Evolutionary conservation across 1,284 basidiomycete species (phyloP).

Genomic region (Porphyrellus sp.): DNA sequence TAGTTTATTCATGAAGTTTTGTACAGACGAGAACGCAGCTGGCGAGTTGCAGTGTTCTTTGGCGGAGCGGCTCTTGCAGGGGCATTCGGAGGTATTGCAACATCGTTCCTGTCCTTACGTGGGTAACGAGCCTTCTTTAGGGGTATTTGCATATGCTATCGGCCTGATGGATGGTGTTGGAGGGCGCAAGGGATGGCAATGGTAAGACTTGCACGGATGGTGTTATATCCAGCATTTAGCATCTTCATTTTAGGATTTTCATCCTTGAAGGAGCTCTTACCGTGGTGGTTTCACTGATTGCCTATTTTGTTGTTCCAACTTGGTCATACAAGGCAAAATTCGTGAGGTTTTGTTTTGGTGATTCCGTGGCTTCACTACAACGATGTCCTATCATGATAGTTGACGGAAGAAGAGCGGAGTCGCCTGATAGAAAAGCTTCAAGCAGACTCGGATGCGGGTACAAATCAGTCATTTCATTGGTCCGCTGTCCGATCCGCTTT

Average conservation of each 20-base stretch:
- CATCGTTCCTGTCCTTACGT: background rate
- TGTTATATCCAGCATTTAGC: background rate
- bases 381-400: conserved; percentile 32
- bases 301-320: conserved; percentile 56
- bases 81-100: conserved; percentile 48
- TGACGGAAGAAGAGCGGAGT: conserved; percentile 48
- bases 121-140: conserved; percentile 26
- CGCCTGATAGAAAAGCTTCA: conserved; percentile 47
- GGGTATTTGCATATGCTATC: conserved; percentile 54
- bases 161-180: conserved; percentile 59
- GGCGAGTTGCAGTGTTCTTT: conserved; percentile 60
- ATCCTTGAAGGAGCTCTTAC: conserved; percentile 60
- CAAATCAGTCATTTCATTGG: conserved; percentile 50
- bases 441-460: conserved; percentile 53
- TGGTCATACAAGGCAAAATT: conserved; percentile 58
- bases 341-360: conserved; percentile 32
- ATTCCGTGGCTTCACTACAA: background rate
- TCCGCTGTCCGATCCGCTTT: conserved; percentile 51
- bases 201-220: conserved; percentile 31
- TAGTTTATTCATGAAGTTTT: background rate
- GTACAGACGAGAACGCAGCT: conserved; percentile 51
- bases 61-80: conserved; percentile 57
- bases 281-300: conserved; percentile 43
- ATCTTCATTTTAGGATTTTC: conserved; percentile 50
- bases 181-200: conserved; percentile 53